Conservation (phyloP, 2,329 filamentous ascomycete species). For the Epichloe bromicola region DNA sequence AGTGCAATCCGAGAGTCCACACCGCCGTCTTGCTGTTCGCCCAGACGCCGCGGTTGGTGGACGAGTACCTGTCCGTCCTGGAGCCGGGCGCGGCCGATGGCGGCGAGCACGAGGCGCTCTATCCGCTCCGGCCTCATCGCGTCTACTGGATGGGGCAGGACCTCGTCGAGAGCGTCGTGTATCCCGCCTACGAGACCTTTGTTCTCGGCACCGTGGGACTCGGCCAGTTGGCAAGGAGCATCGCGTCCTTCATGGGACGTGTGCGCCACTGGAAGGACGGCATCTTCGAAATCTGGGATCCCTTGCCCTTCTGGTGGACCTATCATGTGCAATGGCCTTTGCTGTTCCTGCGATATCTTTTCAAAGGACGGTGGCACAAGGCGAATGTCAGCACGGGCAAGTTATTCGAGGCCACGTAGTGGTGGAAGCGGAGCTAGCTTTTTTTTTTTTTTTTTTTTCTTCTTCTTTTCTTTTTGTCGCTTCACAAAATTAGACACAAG, state of each 20-base stretch:
- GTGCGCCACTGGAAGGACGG: slow-evolving; percentile 40
- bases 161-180: slow-evolving; percentile 36
- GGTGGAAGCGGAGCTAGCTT: too few relatives aligned
- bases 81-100: background rate
- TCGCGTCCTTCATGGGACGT: slow-evolving; percentile 20
- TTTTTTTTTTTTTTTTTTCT: too few relatives aligned
- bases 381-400: slow-evolving; percentile 52
- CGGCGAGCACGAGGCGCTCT: slow-evolving; percentile 8
- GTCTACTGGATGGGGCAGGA: slow-evolving; percentile 60
- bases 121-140: slow-evolving; percentile 12
- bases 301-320: slow-evolving; percentile 42
- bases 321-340: slow-evolving; percentile 44
- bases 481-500: too few relatives aligned
- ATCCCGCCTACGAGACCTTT: slow-evolving; percentile 26
- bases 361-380: slow-evolving; percentile 44
- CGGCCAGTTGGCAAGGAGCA: background rate
- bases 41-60: slow-evolving; percentile 30
- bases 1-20: slow-evolving; percentile 58
- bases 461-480: too few relatives aligned
- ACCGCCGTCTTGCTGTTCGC: slow-evolving; percentile 52
- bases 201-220: slow-evolving; percentile 11
- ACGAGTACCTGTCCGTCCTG: slow-evolving; percentile 39
- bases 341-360: slow-evolving; percentile 33
- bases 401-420: slow-evolving; percentile 13
- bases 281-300: slow-evolving; percentile 40